Evolutionary conservation across 352 stramenopile species (phyloP).

Genomic region (Phytophthora sansomeana): DNA sequence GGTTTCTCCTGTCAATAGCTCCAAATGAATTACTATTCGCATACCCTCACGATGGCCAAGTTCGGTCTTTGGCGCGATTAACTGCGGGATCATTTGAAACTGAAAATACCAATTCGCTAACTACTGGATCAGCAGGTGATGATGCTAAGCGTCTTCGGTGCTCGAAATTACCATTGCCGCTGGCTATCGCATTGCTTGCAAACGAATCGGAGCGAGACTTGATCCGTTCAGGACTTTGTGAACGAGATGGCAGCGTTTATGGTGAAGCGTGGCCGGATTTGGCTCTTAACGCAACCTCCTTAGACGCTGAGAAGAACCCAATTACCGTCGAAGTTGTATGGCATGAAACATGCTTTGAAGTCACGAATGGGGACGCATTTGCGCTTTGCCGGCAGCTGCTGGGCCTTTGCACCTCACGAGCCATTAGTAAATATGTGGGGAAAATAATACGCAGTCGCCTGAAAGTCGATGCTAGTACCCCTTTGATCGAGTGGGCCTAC

Average conservation of each 20-base stretch:
- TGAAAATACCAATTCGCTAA: neutral
- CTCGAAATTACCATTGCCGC: slow-evolving; percentile 65
- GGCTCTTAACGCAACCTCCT: slow-evolving; percentile 61
- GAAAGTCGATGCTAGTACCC: slow-evolving; percentile 57
- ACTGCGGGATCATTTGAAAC: slow-evolving; percentile 9
- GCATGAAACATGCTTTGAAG: slow-evolving; percentile 53
- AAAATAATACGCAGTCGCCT: slow-evolving; percentile 66
- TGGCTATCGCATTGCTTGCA: slow-evolving; percentile 66
- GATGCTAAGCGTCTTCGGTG: slow-evolving; percentile 34
- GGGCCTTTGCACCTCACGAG: slow-evolving; percentile 55
- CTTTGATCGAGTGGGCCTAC: slow-evolving; percentile 46
- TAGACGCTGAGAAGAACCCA: slow-evolving; percentile 50
- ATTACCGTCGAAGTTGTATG: slow-evolving; percentile 69
- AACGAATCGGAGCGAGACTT: slow-evolving; percentile 71
- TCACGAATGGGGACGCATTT: slow-evolving; percentile 70
- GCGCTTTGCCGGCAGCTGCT: slow-evolving; percentile 68
- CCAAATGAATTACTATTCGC: slow-evolving; percentile 38
- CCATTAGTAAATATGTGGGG: slow-evolving; percentile 64
- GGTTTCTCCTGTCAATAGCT: slow-evolving; percentile 31
- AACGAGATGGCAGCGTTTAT: slow-evolving; percentile 21
- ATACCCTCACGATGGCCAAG: slow-evolving; percentile 23
- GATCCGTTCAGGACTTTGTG: slow-evolving; percentile 43
- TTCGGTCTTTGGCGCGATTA: slow-evolving; percentile 32
- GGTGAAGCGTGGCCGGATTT: slow-evolving; percentile 66
- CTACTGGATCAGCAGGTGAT: neutral